Conservation (phyloP, 2,329 filamentous ascomycete genomes). For the Nemania abortiva region DNA sequence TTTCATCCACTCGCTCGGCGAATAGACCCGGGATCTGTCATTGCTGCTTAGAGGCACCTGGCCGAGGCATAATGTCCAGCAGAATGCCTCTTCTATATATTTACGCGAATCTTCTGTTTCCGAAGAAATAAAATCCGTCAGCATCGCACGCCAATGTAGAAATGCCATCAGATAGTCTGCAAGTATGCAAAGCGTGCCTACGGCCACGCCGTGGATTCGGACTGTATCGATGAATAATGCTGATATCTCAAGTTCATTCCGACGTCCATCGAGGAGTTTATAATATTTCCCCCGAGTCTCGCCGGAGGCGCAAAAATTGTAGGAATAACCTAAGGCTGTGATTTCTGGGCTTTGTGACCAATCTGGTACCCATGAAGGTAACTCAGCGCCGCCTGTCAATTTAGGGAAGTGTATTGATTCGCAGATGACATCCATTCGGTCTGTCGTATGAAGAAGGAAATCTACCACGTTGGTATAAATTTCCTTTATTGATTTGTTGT, state of each 20-base stretch:
- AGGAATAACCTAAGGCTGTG: conserved; percentile 34
- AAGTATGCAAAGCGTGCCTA: conserved; percentile 47
- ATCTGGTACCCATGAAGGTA: conserved; percentile 55
- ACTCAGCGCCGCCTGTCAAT: conserved; percentile 41
- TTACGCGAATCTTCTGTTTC: conserved; percentile 2
- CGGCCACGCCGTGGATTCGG: conserved; percentile 43
- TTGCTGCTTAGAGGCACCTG: conserved; percentile 31
- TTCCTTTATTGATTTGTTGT: conserved; percentile 49
- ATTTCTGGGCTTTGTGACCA: conserved; percentile 51
- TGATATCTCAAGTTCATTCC: conserved; percentile 48
- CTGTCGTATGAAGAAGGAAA: conserved; percentile 46
- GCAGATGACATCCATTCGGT: conserved; percentile 52
- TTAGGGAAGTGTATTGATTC: conserved; percentile 52
- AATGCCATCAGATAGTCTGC: conserved; percentile 54
- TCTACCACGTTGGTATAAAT: conserved; percentile 54
- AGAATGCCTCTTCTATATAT: conserved; percentile 47
- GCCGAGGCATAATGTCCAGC: conserved; percentile 48
- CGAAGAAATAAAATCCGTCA: conserved; percentile 37
- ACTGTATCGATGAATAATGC: conserved; percentile 50
- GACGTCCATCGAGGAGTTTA: conserved; percentile 43
- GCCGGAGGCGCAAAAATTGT: conserved; percentile 43
- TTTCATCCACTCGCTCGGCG: conserved; percentile 37
- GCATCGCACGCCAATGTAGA: conserved; percentile 52
- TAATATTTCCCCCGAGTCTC: conserved; percentile 38
- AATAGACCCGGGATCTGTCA: too few relatives aligned